Percentiles rank a stretch among this genome's conserved stretches.
Evolutionary conservation across 495 filamentous ascomycete species (phyloP).

Genomic region (Trichocladium antarcticum): DNA sequence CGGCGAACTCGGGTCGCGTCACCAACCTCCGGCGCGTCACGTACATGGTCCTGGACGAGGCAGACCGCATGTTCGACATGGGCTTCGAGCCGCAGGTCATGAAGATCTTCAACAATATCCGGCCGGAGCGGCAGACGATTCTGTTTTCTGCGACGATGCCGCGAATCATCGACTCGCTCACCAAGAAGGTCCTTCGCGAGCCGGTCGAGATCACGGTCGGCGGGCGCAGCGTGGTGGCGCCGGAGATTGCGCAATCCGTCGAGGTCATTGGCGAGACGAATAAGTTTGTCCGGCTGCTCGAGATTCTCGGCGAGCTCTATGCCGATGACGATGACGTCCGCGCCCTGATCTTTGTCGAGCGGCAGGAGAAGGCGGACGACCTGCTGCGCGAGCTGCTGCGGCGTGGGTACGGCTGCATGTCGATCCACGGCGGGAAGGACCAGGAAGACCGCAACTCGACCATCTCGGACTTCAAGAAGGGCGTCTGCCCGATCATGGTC

Average conservation of each 20-base stretch:
- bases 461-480: conserved; percentile 90
- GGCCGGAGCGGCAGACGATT: conserved; percentile 85
- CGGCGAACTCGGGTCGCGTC: conserved; percentile 83
- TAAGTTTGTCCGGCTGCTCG: conserved; percentile 76
- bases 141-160: conserved; percentile 96
- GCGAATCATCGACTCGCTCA: conserved; percentile 81
- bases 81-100: conserved; percentile 97
- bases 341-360: conserved; percentile 85
- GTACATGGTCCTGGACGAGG: conserved; percentile 91
- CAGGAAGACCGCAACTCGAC: conserved; percentile 91
- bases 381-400: conserved; percentile 71
- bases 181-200: conserved; percentile 73
- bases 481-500: conserved; percentile 77
- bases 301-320: conserved; percentile 80
- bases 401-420: conserved; percentile 88
- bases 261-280: conserved; percentile 73
- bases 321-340: conserved; percentile 79
- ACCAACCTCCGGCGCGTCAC: conserved; percentile 83
- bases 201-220: conserved; percentile 90
- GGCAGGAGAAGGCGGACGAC: conserved; percentile 86
- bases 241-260: conserved; percentile 90
- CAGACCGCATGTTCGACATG: conserved; percentile 99
- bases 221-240: conserved; percentile 79
- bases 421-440: conserved; percentile 93
- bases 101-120: conserved; percentile 85